Evolutionary conservation across 2,329 filamentous ascomycete species (phyloP), one percentile per base, ranked within the genome.

Genomic region (Thielaviopsis populi): DNA sequence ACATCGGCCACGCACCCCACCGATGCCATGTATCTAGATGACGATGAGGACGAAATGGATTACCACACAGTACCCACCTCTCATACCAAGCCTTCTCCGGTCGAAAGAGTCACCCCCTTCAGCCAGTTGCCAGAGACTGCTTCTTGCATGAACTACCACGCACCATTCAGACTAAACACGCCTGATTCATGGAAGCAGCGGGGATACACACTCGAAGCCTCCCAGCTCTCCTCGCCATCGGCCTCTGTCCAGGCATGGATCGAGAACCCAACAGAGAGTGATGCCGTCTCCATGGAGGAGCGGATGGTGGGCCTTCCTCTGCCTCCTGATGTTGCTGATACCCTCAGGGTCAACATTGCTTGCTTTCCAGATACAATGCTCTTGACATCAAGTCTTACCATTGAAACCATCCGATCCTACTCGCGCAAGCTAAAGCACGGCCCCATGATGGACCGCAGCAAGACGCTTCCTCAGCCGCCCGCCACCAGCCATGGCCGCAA

Each of bases 281-380:
- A 27, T 22, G 58, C 43, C 6, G 24, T 24, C 33, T n/a, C 56
- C 17, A 33, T 17, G 11, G 62, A 61, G 27, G 62, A 61, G 46
- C 58, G 50, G 17, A 42, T 59, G 13, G 58, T 71, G 59, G 71
- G 72, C 0, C 71, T 83, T 5, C 81, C 78, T 0, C 73, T 84
- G 0, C 79, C 80, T 0, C 76, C 78, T 0, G 76, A 82, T 30
- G 74, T 82, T 2, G 70, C 83, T 48, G 80, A 84, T 65, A 81
- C 76, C 0, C 72, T 84, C 3, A 74, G 78, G 33, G 75, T 82
- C 5, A 81, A 78, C 0, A 77, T 82, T 11, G 73, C 76, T 4
- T 82, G 79, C 68, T 84, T 84, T 67, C 81, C 81, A 0, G 80
- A 83, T 67, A 82, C 80, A 0, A 82, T 83, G 78, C 76, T 84